Evolutionary conservation across 2,329 filamentous ascomycete species (phyloP).

Genomic region (Akanthomyces dipterigenus): DNA sequence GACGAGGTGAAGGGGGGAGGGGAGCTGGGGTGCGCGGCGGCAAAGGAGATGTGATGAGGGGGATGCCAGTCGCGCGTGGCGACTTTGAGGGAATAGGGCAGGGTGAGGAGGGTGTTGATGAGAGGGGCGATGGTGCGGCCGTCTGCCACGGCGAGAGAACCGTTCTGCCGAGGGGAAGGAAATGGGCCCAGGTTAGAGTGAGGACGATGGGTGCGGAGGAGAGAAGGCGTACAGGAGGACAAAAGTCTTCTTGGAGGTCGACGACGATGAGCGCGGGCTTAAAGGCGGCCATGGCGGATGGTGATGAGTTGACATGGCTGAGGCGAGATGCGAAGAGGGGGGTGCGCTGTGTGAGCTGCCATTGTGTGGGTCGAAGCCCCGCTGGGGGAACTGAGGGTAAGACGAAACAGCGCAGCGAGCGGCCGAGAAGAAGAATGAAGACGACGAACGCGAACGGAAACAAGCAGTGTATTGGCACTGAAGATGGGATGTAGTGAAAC

Average conservation of each 20-base stretch:
- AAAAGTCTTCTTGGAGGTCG: constrained; percentile 93
- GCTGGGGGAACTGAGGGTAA: too few relatives aligned
- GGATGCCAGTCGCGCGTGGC: constrained; percentile 96
- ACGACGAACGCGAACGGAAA: too few relatives aligned
- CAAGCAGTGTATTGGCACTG: too few relatives aligned
- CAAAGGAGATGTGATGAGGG: constrained; percentile 77
- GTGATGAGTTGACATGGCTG: background rate
- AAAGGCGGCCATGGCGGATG: constrained; percentile 1
- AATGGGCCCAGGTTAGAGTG: background rate
- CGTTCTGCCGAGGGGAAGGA: constrained; percentile 51
- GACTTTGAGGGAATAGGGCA: constrained; percentile 67
- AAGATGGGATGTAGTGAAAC: too few relatives aligned
- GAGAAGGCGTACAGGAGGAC: constrained; percentile 64
- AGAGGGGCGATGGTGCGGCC: constrained; percentile 63
- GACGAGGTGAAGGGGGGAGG: constrained; percentile 57
- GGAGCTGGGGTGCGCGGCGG: constrained; percentile 64
- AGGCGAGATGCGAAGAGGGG: background rate
- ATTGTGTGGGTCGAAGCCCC: background rate
- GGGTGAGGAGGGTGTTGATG: constrained; percentile 67
- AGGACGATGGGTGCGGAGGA: background rate
- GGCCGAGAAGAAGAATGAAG: too few relatives aligned
- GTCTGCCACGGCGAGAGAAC: constrained; percentile 71
- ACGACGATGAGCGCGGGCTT: constrained; percentile 58
- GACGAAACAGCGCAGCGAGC: too few relatives aligned
- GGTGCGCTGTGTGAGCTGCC: too few relatives aligned